Evolutionary conservation across 441 rosid species (phyloP).

Genomic region (Populus hybrid): DNA sequence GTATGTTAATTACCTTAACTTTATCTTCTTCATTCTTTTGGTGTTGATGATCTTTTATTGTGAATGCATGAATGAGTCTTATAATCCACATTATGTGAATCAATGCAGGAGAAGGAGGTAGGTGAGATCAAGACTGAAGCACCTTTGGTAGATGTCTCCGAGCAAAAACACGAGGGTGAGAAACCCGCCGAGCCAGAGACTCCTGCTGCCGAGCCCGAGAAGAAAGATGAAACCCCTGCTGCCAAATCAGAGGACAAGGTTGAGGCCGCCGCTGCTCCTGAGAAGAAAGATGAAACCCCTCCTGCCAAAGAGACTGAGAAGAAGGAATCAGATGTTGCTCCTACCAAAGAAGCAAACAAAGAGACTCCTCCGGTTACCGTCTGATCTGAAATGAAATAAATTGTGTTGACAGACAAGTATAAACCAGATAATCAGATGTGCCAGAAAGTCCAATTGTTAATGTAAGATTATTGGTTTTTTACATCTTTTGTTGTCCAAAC

Average conservation of each 20-base stretch:
- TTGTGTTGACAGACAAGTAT: not conserved
- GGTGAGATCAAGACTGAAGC: slow-evolving; percentile 32
- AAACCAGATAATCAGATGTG: not conserved
- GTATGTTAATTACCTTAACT: not conserved
- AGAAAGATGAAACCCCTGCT: not conserved
- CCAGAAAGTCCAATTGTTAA: not conserved
- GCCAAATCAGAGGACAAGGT: slow-evolving; percentile 20
- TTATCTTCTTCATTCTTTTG: not conserved
- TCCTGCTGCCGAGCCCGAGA: slow-evolving; percentile 13
- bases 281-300: not conserved
- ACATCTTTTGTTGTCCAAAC: not conserved
- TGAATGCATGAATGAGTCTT: not conserved
- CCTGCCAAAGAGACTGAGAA: not conserved
- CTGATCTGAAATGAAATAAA: not conserved
- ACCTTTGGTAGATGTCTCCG: slow-evolving; percentile 33
- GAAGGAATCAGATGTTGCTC: not conserved
- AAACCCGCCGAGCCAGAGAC: slow-evolving; percentile 17
- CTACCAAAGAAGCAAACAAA: not conserved
- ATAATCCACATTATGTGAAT: not conserved
- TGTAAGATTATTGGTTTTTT: not conserved
- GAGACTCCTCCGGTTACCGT: not conserved
- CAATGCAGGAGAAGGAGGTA: slow-evolving; percentile 33
- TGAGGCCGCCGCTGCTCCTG: slow-evolving; percentile 2
- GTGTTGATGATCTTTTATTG: not conserved
- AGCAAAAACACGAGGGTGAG: slow-evolving; percentile 23